Base-by-base conservation (phyloP, 2,329 filamentous ascomycete species). In the Botryotinia globosa region DNA sequence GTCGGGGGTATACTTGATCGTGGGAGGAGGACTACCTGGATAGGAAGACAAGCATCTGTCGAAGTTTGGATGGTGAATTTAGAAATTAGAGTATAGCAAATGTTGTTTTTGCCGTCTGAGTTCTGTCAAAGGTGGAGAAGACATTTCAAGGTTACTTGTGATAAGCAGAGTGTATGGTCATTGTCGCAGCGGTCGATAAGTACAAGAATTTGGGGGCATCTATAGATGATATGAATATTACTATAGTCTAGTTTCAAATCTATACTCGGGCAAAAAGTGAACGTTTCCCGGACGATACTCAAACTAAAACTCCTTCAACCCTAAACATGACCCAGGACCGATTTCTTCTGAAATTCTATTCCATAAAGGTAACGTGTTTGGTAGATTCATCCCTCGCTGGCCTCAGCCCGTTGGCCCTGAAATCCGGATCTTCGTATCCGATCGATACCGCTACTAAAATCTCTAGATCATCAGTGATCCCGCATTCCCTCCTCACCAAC, bases 401-500 rank as follows among this genome's bases (percentile, higher is more conserved):
- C 51, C 51, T 72, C 25, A 68, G 10, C 8, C 8, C 10, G 45
- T 72, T 72, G 34, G 42, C 37, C 51, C 39, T 59, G 9, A 68
- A 59, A 8, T 18, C 39, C 10, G 48, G 25, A 59, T 72, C 63
- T 25, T 72, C 70, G 58, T 61, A 72, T 42, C 70, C 70, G 42
- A 68, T 56, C 25, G 70, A 66, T 25, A 72, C 70, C 14, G 48
- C 70, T 44, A 66, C 64, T 51, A 72, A 45, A 45, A 72, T 67
- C 39, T 68, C 70, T 3, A 68, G 20, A 34, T 68, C 51, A 37
- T 72, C 63, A 34, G 29, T 22, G 32, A 72, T 72, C 6, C 39
- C 51, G 37, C 62, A 67, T 32, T 72, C 70, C 3, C 18, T 48
- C 18, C 62, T 67, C 51, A 68, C 5, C 6, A 68, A 20, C 7